A percentile compares a stretch with the other conserved stretches of the same genome.
These are phyloP conservation scores for Cladorrhinum sp. DNA, from an alignment of 2,329 filamentous ascomycete species.

Conservation along the genomic window DNA sequence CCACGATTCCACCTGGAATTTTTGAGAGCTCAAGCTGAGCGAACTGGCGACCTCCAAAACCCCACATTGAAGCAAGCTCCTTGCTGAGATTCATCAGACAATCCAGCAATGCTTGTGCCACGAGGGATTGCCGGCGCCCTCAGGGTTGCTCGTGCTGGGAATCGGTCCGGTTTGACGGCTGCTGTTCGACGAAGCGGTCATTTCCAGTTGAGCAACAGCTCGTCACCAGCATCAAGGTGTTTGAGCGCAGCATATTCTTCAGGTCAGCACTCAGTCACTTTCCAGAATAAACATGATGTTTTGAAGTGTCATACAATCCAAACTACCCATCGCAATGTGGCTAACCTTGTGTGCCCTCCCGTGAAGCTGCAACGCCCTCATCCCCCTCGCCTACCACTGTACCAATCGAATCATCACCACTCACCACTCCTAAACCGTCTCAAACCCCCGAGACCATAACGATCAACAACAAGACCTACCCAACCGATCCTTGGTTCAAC, in stretches of 20 bases:
- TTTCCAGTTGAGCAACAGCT: background rate
- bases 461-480: constrained; percentile 63
- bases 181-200: constrained; percentile 10
- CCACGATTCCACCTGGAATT: constrained; percentile 5
- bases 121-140: constrained; percentile 16
- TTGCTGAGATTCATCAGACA: constrained; percentile 6
- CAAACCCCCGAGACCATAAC: constrained; percentile 37
- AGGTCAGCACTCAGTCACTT: constrained; percentile 26
- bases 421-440: background rate
- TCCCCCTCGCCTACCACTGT: constrained; percentile 9
- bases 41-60: background rate
- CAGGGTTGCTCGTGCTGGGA: constrained; percentile 7
- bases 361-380: background rate
- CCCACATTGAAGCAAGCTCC: background rate
- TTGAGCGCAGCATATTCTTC: constrained; percentile 26
- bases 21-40: constrained; percentile 7
- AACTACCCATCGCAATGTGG: background rate
- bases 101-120: constrained; percentile 17
- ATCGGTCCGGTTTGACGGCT: constrained; percentile 6
- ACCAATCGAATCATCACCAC: constrained; percentile 13
- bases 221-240: background rate
- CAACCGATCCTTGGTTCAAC: constrained; percentile 81
- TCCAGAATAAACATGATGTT: too few species aligned
- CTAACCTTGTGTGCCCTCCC: background rate
- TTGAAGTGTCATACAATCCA: too few species aligned